Evolutionary conservation across 2,329 filamentous ascomycete genomes (phyloP).

Genomic region (Plenodomus biglobosus): DNA sequence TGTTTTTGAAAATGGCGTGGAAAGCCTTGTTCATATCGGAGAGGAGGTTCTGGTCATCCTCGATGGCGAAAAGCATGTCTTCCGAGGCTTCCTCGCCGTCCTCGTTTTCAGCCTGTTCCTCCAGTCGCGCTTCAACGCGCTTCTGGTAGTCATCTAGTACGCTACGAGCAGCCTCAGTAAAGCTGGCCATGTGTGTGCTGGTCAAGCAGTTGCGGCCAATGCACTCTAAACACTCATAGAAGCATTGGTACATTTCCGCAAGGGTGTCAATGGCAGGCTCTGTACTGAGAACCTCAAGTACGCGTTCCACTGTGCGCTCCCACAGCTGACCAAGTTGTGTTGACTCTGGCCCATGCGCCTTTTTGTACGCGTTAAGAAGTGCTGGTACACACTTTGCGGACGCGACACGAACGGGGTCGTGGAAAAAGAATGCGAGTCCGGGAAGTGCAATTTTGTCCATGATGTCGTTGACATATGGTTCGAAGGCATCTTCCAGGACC

Average conservation of each 20-base stretch:
- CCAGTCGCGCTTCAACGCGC: slow-evolving; percentile 78
- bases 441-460: slow-evolving; percentile 97
- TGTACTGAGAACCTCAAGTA: slow-evolving; percentile 88
- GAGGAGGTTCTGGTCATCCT: slow-evolving; percentile 93
- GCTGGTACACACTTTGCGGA: slow-evolving; percentile 94
- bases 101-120: slow-evolving; percentile 80
- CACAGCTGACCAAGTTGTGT: slow-evolving; percentile 80
- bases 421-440: slow-evolving; percentile 97
- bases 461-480: slow-evolving; percentile 86
- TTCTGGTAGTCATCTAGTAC: slow-evolving; percentile 91
- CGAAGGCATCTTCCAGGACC: slow-evolving; percentile 89
- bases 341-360: slow-evolving; percentile 79
- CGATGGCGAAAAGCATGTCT: slow-evolving; percentile 85
- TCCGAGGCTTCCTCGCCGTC: slow-evolving; percentile 90
- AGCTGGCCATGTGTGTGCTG: slow-evolving; percentile 76
- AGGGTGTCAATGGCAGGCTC: slow-evolving; percentile 95
- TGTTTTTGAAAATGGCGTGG: slow-evolving; percentile 98
- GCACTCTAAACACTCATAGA: slow-evolving; percentile 97
- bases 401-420: slow-evolving; percentile 92
- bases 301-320: slow-evolving; percentile 81
- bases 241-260: slow-evolving; percentile 99
- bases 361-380: slow-evolving; percentile 90
- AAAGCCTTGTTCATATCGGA: slow-evolving; percentile 99
- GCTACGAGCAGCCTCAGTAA: slow-evolving; percentile 82
- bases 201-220: slow-evolving; percentile 82